Evolutionary conservation across 768 basidiomycete species (phyloP), one percentile per base, ranked within the genome.

Genomic region (Rhodotorula graminis): DNA sequence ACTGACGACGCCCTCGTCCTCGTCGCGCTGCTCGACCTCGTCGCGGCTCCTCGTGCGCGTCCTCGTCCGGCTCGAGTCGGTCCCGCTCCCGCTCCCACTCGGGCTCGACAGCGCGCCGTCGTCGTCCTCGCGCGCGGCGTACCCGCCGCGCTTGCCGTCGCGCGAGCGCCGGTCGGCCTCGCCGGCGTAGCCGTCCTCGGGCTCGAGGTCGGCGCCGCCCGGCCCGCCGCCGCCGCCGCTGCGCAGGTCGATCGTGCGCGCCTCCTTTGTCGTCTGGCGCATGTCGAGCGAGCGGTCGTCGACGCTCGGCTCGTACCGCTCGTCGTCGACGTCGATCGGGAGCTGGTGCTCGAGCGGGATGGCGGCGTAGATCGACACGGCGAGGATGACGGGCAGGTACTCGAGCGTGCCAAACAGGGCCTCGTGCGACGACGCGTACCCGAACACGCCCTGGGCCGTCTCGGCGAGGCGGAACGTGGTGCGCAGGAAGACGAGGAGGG

Each of bases 401-500:
- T 72, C 71, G 67, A 72, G 71, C 15, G 33, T 42, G 50, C 63
- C 71, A 47, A 72, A 72, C 40, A 72, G 59, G 42, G 67, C 52
- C 27, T 72, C 71, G 53, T 4, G 5, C 44, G 62, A 40, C 6
- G 50, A 55, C 0, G 71, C 71, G n/a, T 25, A 46, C 2, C 64
- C 60, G 37, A 69, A 70, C 12, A 67, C 66, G 46, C 66, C 66
- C 42, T 81, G 77, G 10, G 77, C 81, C 2, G 80, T 81, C 65
- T 82, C 82, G 10, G 81, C 80, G 40, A 82, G 72, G 56, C 82
- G 78, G 72, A 79, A 82, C 1, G 78, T 65, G 19, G 82, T 82
- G 16, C 82, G 72, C 1, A 80, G 65, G 37, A 81, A 72, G 49
- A 82, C 76, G 55, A 81, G 75, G 7, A 76, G 46, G 19, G 79